Evolutionary conservation across 108 stramenopile species (phyloP), one percentile per base, ranked within the genome.

Genomic region (Aureococcus anophagefferens): DNA sequence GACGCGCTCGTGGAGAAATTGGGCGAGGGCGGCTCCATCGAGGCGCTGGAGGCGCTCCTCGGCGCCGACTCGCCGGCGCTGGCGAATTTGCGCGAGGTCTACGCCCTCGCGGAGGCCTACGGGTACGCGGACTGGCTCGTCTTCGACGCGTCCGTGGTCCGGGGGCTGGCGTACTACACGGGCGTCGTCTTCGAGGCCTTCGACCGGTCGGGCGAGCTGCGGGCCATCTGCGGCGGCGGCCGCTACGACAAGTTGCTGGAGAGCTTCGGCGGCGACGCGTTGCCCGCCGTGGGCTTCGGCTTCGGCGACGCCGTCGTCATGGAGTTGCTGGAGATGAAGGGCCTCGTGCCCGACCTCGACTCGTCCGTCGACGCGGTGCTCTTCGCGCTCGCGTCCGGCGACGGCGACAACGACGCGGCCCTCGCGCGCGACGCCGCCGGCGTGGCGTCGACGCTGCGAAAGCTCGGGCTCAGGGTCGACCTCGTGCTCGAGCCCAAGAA

Each of bases 301-400:
- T 96, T 98, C 74, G 95, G 97, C 21, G 97, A 98, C 82, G 97
- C 97, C 31, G 97, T 98, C 0, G 95, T 98, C 75, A 90, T 96
- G 13, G 97, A 98, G 69, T 80, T 98, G 36, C 74, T 98, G 34
- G 90, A 91, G 71, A 92, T 93, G 32, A 86, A 92, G 51, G 74
- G 86, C 62, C 76, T 95, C 0, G 75, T 98, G 30, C 97, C 97
- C 30, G 87, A 93, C 11, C 90, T 91, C 74, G 89, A 89, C 62
- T 74, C 79, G 0, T 75, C 83, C 34, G 83, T 88, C 65, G 92
- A 94, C 62, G 78, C 84, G 11, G 90, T 93, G 16, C 89, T 93
- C 0, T 94, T 92, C 81, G 93, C 90, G 4, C 87, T 91, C 84
- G 80, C 73, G 28, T 11, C 40, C 9, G 40, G 40, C 40, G 40